These are phyloP conservation scores for Penicillium sp. DNA, from an alignment of 2,329 filamentous ascomycete genomes.

Conservation along the genomic window DNA sequence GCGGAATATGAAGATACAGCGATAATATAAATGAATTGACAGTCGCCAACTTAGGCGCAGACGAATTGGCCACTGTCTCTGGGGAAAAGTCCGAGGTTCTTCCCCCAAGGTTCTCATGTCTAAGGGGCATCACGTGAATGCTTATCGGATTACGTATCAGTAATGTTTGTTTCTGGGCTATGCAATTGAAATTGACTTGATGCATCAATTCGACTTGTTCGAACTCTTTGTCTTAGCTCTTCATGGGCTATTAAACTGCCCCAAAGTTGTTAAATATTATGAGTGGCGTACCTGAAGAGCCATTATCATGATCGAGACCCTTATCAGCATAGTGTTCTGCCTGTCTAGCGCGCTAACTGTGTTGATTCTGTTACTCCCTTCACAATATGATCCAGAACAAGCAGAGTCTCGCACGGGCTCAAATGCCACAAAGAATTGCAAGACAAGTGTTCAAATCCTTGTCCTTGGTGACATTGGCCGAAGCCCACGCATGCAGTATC, in stretches of 20 bases:
- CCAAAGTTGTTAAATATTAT: not conserved
- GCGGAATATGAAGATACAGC: not conserved
- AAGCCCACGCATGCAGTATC: slow-evolving; percentile 97
- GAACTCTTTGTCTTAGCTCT: not conserved
- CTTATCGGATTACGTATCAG: slow-evolving; percentile 10
- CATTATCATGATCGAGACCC: slow-evolving; percentile 35
- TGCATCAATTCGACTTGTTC: not conserved
- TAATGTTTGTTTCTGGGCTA: not conserved
- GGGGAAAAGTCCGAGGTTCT: not conserved
- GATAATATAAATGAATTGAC: not conserved
- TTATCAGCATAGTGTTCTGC: slow-evolving; percentile 40
- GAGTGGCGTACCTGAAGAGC: not conserved
- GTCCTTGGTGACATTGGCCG: slow-evolving; percentile 94
- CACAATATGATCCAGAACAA: slow-evolving; percentile 46
- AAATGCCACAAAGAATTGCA: slow-evolving; percentile 13
- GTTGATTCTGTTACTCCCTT: slow-evolving; percentile 54
- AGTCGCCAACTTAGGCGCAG: not conserved
- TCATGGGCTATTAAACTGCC: not conserved
- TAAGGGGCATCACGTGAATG: slow-evolving; percentile 8
- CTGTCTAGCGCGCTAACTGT: slow-evolving; percentile 52
- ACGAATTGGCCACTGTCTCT: not conserved
- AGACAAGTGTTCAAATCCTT: slow-evolving; percentile 70
- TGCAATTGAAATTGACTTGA: not conserved
- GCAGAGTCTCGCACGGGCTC: slow-evolving; percentile 18
- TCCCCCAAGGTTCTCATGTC: slow-evolving; percentile 9